Base-by-base conservation (phyloP, 1,284 basidiomycete genomes). In the Moesziomyces antarcticus region DNA sequence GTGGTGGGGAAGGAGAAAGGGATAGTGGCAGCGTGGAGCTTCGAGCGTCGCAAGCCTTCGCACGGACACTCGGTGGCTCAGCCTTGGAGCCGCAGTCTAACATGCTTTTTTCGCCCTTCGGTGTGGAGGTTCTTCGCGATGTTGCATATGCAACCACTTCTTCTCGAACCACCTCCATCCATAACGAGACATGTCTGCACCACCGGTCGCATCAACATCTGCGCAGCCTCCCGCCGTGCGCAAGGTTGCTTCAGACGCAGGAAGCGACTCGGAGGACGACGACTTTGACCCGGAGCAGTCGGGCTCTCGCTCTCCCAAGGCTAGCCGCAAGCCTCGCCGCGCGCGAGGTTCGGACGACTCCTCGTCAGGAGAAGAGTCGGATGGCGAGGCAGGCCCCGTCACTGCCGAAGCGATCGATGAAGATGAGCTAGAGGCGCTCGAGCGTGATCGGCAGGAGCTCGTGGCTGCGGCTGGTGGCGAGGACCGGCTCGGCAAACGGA, bases 361-460 rank as follows among this genome's bases (percentile, higher is more conserved):
- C 14, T 61, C 57, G 3, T 55, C 64, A 21, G 56, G 46, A 3
- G 51, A 55, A 9, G 43, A 22, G 14, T 56, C 56, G 7, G 57
- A 46, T 7, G 25, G 5, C 7, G 69, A 61, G 21, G 9, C 8
- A 5, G 11, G 8, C 5, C 43, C 40, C 6, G 46, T 16, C 11
- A 35, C 44, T 14, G 47, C 16, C 0, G 72, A 62, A 10, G 42
- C 45, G 8, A 70, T 70, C 41, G 72, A 70, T 27, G 62, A 44
- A 0, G 72, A 74, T 14, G 72, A 74, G 46, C 37, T 74, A 6
- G 66, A 66, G 43, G 66, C 72, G 9, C 42, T 69, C 16, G 60
- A 62, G 56, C 27, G 60, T 9, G 72, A 74, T 30, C 41, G 67
- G 1, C 56, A 51, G 13, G 58, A 74, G 41, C 47, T 70, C 40